Evolutionary conservation across 352 stramenopile species (phyloP).

Genomic region (Peronospora tabacina): DNA sequence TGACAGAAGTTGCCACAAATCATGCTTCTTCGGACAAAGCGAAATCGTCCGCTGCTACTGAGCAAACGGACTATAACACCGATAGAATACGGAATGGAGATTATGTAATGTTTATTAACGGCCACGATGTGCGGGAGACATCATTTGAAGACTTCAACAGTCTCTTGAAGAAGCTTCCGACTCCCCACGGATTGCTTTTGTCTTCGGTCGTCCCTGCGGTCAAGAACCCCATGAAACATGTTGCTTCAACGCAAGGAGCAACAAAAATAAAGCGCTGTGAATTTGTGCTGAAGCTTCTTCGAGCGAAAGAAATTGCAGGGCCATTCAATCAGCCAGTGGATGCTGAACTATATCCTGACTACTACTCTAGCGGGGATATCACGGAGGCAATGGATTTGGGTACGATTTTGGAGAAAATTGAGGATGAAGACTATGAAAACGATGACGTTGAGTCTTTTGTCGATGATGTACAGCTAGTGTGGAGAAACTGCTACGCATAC

Average conservation of each 20-base stretch:
- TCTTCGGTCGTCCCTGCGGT: slow-evolving; percentile 33
- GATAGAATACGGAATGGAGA: slow-evolving; percentile 31
- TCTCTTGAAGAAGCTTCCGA: slow-evolving; percentile 19
- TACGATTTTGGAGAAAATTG: slow-evolving; percentile 76
- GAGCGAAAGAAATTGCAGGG: slow-evolving; percentile 63
- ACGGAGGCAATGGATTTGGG: slow-evolving; percentile 74
- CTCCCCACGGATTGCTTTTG: slow-evolving; percentile 53
- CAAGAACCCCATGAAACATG: slow-evolving; percentile 48
- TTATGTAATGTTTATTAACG: slow-evolving; percentile 50
- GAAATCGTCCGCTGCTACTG: slow-evolving; percentile 5
- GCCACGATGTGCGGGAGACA: slow-evolving; percentile 35
- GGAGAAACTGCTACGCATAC: slow-evolving; percentile 83
- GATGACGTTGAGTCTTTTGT: slow-evolving; percentile 77
- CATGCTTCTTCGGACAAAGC: slow-evolving; percentile 7
- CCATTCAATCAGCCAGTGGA: slow-evolving; percentile 85
- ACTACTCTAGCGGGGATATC: slow-evolving; percentile 65
- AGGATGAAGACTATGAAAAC: slow-evolving; percentile 81
- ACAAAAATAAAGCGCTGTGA: slow-evolving; percentile 60
- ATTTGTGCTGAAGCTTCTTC: slow-evolving; percentile 68
- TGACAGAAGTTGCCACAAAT: slow-evolving; percentile 27
- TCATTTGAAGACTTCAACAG: slow-evolving; percentile 28
- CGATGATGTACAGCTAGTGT: slow-evolving; percentile 73
- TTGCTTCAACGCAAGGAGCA: slow-evolving; percentile 47
- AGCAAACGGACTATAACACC: slow-evolving; percentile 23
- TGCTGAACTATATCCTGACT: slow-evolving; percentile 76